Evolutionary conservation across 306 rosid genomes (phyloP), one percentile per base, ranked within the genome.

Genomic region (Begonia loranthoides): DNA sequence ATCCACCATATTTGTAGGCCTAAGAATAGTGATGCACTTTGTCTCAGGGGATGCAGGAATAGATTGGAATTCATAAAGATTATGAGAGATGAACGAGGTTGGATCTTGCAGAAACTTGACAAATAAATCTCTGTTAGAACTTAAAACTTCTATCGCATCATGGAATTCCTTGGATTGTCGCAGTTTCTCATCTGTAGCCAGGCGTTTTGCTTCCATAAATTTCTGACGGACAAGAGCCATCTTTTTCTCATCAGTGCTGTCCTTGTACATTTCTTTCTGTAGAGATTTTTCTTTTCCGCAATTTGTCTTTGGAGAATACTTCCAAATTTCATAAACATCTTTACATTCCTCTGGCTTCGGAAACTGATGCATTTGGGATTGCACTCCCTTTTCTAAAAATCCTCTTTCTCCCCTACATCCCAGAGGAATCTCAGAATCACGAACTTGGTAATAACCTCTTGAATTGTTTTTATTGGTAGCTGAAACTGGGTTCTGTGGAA

Each of bases 81-180:
- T 69, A 61, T 70, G 82, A 58, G 94, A 80, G 69, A 65, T 50
- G 15, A 68, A 51, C 46, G 76, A 65, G 60, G 71, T 74, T 36
- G 80, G 73, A 58, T 78, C 81, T 62, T 81, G 94, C 59, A 80
- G 60, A 70, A 83, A 60, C 76, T 67, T 79, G 33, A 83, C 46
- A 21, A 92, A 70, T 60, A 81, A 71, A 62, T 92, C 96, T 60
- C 62, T 73, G 50, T 86, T 82, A 66, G 96, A 82, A 59, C 88
- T 83, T 52, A 92, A 71, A 65, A 86, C 81, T 56, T 86, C 96
- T 66, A 86, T 68, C 15, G 94, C 86, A 61, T 80, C 93, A 57
- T 80, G 72, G 56, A 76, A 87, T 65, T 80, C 88, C 67, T 76
- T 76, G 40, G 99, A 80, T 14, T 76, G 67, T 24, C 87, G 80